Percentiles rank a stretch among this genome's conserved stretches.
phyloP scores from a whole-genome alignment of 768 basidiomycete species.

The Naganishia vaughanmartiniae region DNA sequence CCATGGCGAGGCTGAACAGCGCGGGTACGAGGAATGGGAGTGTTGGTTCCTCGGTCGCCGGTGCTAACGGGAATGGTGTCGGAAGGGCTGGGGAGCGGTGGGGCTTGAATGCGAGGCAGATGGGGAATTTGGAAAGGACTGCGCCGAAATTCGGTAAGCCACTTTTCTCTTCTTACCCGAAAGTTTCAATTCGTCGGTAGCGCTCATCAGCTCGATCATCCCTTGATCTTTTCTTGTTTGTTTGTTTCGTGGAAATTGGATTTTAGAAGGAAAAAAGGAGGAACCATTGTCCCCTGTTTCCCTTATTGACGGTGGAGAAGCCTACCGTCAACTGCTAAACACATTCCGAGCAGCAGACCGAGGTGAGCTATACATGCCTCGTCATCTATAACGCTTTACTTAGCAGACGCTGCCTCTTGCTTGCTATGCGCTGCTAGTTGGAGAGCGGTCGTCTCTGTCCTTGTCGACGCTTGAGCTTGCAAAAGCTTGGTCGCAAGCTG shows the following conservation, averaged over 20 bases:
- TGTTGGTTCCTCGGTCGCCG: background rate
- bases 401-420: no score
- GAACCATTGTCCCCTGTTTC: background rate
- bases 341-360: slow-evolving; percentile 13
- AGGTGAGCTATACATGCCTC: background rate
- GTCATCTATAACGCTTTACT: background rate
- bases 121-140: slow-evolving; percentile 1
- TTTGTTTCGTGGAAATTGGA: background rate
- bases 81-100: background rate
- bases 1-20: background rate
- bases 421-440: background rate
- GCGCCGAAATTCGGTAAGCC: slow-evolving; percentile 12
- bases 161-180: no score
- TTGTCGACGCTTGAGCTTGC: slow-evolving; percentile 12
- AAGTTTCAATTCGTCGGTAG: background rate
- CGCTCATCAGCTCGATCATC: background rate
- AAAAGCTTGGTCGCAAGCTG: slow-evolving; percentile 9
- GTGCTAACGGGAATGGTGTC: background rate
- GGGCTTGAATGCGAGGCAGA: slow-evolving; percentile 16
- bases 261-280: slow-evolving; percentile 1
- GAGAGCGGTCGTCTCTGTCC: background rate
- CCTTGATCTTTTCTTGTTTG: background rate
- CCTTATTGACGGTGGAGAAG: background rate
- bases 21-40: slow-evolving; percentile 2
- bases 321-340: slow-evolving; percentile 7